Evolutionary conservation across 768 basidiomycete species (phyloP).

Genomic region (Paxillus ammoniavirescens): DNA sequence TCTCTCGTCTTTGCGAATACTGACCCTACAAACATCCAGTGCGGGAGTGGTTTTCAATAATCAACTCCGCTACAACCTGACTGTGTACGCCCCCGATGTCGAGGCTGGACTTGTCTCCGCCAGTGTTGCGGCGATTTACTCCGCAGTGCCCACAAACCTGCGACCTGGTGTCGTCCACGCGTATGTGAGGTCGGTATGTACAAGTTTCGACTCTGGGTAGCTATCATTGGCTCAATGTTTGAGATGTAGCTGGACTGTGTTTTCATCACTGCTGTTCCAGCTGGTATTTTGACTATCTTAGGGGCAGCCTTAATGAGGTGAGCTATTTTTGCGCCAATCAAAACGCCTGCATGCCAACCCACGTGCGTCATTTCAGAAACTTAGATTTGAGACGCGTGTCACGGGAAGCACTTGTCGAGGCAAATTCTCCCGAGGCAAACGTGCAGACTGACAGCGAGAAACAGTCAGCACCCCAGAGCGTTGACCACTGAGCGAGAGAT

Average conservation of each 20-base stretch:
- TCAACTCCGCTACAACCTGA: constrained; percentile 8
- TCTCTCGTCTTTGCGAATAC: background rate
- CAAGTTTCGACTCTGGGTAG: background rate
- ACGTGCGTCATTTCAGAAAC: background rate
- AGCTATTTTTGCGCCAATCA: background rate
- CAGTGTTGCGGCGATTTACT: constrained; percentile 10
- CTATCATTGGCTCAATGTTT: background rate
- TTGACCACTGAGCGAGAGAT: background rate
- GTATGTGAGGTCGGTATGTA: constrained; percentile 10
- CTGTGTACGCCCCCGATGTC: constrained; percentile 7
- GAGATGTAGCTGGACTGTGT: constrained; percentile 9
- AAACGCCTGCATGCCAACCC: background rate
- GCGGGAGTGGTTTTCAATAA: constrained; percentile 8
- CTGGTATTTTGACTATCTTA: constrained; percentile 7
- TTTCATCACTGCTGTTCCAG: constrained; percentile 10
- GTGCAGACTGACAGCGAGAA: background rate
- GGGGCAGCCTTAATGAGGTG: constrained; percentile 11
- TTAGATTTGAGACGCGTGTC: constrained; percentile 1
- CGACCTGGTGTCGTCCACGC: constrained; percentile 10
- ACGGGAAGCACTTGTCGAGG: background rate
- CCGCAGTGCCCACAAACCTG: background rate
- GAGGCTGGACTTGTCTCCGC: constrained; percentile 7
- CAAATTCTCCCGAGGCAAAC: background rate
- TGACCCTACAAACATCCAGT: background rate
- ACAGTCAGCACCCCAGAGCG: background rate